Evolutionary conservation across 2,329 filamentous ascomycete genomes (phyloP), one percentile per base, ranked within the genome.

Genomic region (Trichoderma brevicompactum): DNA sequence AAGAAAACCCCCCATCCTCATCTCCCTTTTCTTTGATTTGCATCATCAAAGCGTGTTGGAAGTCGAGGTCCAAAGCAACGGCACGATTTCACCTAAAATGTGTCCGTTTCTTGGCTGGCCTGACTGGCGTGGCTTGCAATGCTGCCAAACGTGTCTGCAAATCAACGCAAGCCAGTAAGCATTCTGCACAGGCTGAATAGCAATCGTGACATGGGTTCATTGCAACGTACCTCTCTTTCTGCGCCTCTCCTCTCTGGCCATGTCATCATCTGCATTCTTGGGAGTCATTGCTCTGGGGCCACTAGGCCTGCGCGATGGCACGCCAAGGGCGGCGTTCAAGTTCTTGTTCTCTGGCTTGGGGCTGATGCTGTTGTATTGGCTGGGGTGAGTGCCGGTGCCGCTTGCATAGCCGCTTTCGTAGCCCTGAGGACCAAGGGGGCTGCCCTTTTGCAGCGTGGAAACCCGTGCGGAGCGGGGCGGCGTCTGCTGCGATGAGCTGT

Each of bases 241-340:
- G 69, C 84, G 78, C 68, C 82, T 78, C 67, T 84, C 83, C 32
- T 80, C 80, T 62, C 76, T 76, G 8, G 78, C 78, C 19, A 77
- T 78, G 65, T 82, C 82, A 48, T 83, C 80, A 53, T 82, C 78
- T 0, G 79, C 78, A 65, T 79, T 83, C 74, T 80, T 85, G 0
- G 85, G 85, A 5, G 85, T 87, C 85, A 88, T 88, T 17, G 85
- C 85, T 68, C 85, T 76, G 13, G 85, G 85, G 23, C 85, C 85
- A 61, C 83, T 87, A 28, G 85, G 85, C 65, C 84, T 76, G 55
- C 85, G 79, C 8, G 79, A 74, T n/a, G 83, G 83, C 4, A 82
- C 78, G 7, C 82, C 82, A 6, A 84, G 78, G 7, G 82, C 84
- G 15, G 79, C 80, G 70, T 79, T 87, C 46, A 87, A 74, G 69